These are phyloP conservation scores for Podochytrium sp. DNA, from an alignment of 192 early-diverging fungal species.

Conservation along the genomic window DNA sequence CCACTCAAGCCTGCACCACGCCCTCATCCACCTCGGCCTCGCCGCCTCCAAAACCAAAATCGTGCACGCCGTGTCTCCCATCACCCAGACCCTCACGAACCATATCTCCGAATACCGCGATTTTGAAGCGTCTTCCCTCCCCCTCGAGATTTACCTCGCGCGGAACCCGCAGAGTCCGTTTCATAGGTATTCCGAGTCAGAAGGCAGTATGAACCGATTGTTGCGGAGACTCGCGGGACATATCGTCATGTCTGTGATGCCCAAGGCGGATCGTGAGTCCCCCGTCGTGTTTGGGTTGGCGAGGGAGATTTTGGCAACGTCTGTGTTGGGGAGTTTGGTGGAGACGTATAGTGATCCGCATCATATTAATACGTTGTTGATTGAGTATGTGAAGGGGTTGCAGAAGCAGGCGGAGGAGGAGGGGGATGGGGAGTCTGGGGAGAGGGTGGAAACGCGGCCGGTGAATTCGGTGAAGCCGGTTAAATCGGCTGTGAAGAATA, in stretches of 20 bases:
- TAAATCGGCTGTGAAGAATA: constrained; percentile 22
- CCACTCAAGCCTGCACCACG: constrained; percentile 19
- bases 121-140: constrained; percentile 34
- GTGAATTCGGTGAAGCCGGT: neutral
- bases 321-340: constrained; percentile 45
- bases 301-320: constrained; percentile 53
- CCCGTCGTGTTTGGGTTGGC: constrained; percentile 45
- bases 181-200: constrained; percentile 8
- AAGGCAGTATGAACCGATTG: constrained; percentile 17
- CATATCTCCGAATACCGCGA: constrained; percentile 49
- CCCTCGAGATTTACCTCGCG: constrained; percentile 37
- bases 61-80: constrained; percentile 28
- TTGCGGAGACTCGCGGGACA: constrained; percentile 41
- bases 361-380: constrained; percentile 42
- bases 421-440: neutral
- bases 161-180: constrained; percentile 38
- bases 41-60: constrained; percentile 24
- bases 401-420: constrained; percentile 10
- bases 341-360: constrained; percentile 43
- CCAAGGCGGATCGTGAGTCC: constrained; percentile 35
- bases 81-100: constrained; percentile 34
- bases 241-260: constrained; percentile 36
- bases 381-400: constrained; percentile 28
- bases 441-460: too few species aligned
- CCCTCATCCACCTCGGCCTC: constrained; percentile 28